A percentile compares a stretch with the other conserved stretches of the same genome.
Evolutionary conservation across 148 eudicot genomes (phyloP).

Genomic region (Oxyria digyna): DNA sequence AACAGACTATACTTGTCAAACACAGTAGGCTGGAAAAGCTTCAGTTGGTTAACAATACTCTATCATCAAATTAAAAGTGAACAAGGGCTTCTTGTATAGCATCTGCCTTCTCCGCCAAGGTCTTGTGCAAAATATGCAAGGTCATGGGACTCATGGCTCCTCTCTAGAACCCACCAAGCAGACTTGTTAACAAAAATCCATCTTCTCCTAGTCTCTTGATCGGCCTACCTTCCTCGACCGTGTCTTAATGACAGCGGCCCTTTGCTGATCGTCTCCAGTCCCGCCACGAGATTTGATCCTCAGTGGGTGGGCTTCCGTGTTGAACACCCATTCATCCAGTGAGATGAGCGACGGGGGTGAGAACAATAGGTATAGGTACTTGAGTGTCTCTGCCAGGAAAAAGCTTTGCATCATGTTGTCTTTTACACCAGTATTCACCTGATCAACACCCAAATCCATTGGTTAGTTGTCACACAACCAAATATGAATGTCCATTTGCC

Average conservation of each 20-base stretch:
- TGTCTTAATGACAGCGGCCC: constrained; percentile 29
- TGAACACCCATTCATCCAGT: constrained; percentile 15
- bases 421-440: constrained; percentile 12
- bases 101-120: too few relatives aligned
- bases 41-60: too few relatives aligned
- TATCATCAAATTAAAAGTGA: too few relatives aligned
- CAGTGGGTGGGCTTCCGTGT: constrained; percentile 15
- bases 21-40: too few relatives aligned
- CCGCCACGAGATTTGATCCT: constrained; percentile 27
- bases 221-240: constrained; percentile 75
- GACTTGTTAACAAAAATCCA: too few relatives aligned
- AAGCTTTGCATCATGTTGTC: constrained; percentile 16
- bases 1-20: too few relatives aligned
- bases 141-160: too few relatives aligned
- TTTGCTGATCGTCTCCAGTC: constrained; percentile 18
- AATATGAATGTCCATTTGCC: background rate
- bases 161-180: too few relatives aligned
- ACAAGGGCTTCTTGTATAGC: too few relatives aligned
- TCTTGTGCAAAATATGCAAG: too few relatives aligned
- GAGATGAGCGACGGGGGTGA: constrained; percentile 7
- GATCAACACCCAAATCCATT: constrained; percentile 1
- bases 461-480: background rate
- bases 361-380: constrained; percentile 12
- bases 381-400: constrained; percentile 13
- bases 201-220: constrained; percentile 11